Evolutionary conservation across 1,284 basidiomycete genomes (phyloP), one percentile per base, ranked within the genome.

Genomic region (Xanthoconium separans): DNA sequence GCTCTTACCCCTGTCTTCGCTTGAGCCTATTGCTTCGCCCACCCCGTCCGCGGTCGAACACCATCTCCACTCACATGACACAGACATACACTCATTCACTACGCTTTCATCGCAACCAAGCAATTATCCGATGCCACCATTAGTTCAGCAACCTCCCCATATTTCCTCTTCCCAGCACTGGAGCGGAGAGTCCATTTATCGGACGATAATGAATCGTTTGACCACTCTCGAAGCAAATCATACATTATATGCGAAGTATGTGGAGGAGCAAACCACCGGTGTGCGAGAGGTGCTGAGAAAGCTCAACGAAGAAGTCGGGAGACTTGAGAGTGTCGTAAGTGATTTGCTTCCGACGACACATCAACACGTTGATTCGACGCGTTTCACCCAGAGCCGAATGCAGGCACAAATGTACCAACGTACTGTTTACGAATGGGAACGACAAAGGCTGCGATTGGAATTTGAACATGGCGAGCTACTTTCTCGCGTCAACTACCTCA

Each of bases 181-280:
- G 52, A 44, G 63, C 4, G 91, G 92, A n/a, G 95, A 99, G 71
- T 96, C 93, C 0, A 96, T 99, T 64, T 99, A 97, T 66, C 88
- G 94, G 11, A 93, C 90, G 11, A 99, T 99, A 63, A 95, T 95
- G 83, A 96, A 98, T 60, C 87, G 95, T 2, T 80, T 99, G 13
- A 83, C 83, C 7, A 84, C 85, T 7, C 80, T 99, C 6, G 96
- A 99, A 69, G 81, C 82, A 8, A 97, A 97, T 65, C 89, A 93
- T 40, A 94, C 92, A 0, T 76, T 98, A 2, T 90, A 93, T 50
- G 82, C 88, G 47, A 81, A 87, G 18, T 99, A 97, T 69, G 87
- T 97, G 24, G 93, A 96, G 65, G 93, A 96, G 66, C 95, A 97
- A 68, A 90, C 88, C 1, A 76, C 81, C 20, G 83, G 85, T 34